Evolutionary conservation across 2,329 filamentous ascomycete genomes (phyloP).

Genomic region (Neonectria magnoliae): DNA sequence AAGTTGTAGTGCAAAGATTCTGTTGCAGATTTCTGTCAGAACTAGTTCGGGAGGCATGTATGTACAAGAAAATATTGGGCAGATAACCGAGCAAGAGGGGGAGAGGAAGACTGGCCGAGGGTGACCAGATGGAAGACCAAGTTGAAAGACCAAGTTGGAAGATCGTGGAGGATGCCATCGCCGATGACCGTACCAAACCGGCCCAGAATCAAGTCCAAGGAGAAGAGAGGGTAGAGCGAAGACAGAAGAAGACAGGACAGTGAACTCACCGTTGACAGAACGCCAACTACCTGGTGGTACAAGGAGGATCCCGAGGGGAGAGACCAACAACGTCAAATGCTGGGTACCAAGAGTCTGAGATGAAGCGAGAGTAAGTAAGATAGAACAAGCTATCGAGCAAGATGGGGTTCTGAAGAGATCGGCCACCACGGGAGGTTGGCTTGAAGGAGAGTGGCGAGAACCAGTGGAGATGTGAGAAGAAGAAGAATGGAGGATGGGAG

Average conservation of each 20-base stretch:
- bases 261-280: constrained; percentile 43
- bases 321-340: constrained; percentile 52
- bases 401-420: constrained; percentile 55
- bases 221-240: background rate
- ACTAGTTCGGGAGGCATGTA: background rate
- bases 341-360: constrained; percentile 62
- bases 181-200: background rate
- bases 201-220: background rate
- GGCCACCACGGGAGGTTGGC: constrained; percentile 39
- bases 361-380: constrained; percentile 69
- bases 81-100: background rate
- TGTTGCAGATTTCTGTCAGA: constrained; percentile 2
- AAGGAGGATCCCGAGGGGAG: constrained; percentile 42
- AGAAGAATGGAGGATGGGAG: constrained; percentile 27
- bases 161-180: background rate
- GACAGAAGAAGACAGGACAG: background rate
- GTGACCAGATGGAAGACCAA: background rate
- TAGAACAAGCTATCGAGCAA: constrained; percentile 70
- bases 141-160: background rate
- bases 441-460: constrained; percentile 55
- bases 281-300: constrained; percentile 43
- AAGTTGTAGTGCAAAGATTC: constrained; percentile 45
- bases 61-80: background rate
- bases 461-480: constrained; percentile 46
- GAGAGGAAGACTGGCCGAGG: background rate